Conservation (phyloP, 2,329 filamentous ascomycete genomes). For the Pseudogymnoascus sp. region DNA sequence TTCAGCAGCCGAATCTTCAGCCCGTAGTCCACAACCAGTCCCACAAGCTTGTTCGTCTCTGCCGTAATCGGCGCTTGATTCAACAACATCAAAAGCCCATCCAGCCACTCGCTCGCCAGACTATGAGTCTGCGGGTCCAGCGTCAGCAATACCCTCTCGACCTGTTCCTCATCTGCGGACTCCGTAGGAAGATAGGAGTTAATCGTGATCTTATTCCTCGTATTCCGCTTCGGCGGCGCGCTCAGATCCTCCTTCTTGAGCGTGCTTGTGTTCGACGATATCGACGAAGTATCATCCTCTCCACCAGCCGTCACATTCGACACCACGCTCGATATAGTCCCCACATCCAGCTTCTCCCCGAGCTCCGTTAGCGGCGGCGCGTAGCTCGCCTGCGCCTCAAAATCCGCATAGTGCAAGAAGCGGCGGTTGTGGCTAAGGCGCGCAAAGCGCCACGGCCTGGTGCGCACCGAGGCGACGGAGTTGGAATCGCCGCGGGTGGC, state of each 20-base stretch:
- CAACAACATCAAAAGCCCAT: slow-evolving; percentile 88
- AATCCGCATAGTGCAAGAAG: slow-evolving; percentile 85
- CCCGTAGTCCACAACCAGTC: slow-evolving; percentile 80
- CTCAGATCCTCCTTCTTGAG: slow-evolving; percentile 30
- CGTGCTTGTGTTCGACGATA: slow-evolving; percentile 35
- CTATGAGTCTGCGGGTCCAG: slow-evolving; percentile 74
- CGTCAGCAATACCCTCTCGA: slow-evolving; percentile 72
- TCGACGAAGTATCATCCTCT: slow-evolving; percentile 39
- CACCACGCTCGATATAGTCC: slow-evolving; percentile 82
- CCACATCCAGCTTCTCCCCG: slow-evolving; percentile 76
- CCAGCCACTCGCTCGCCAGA: slow-evolving; percentile 90
- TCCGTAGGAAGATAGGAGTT: slow-evolving; percentile 57
- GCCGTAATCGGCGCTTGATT: slow-evolving; percentile 95
- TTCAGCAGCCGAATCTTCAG: slow-evolving; percentile 89
- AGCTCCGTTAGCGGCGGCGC: slow-evolving; percentile 68
- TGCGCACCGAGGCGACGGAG: slow-evolving; percentile 33
- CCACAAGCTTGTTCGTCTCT: slow-evolving; percentile 85
- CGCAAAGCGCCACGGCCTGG: slow-evolving; percentile 65
- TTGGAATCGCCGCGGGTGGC: slow-evolving; percentile 33
- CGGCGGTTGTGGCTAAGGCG: slow-evolving; percentile 85
- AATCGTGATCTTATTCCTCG: slow-evolving; percentile 83
- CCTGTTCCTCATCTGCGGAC: slow-evolving; percentile 28
- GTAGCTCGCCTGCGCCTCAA: slow-evolving; percentile 54
- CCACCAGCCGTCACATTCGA: slow-evolving; percentile 60
- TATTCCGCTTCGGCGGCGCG: slow-evolving; percentile 13